Conservation (phyloP, 2,329 filamentous ascomycete species). For the Fusarium zealandicum region DNA sequence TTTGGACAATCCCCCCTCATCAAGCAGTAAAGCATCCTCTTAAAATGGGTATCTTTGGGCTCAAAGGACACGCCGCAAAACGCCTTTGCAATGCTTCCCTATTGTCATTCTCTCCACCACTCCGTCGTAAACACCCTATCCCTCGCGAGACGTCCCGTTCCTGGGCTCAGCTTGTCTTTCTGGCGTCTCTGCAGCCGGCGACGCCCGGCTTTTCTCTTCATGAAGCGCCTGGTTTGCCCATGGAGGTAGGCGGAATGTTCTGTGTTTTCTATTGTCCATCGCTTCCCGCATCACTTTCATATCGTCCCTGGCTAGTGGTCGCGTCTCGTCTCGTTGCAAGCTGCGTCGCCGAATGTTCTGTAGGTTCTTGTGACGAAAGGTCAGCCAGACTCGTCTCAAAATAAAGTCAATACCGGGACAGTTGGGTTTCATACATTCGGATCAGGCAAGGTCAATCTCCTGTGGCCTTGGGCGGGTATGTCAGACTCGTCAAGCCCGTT, state of each 20-base stretch:
- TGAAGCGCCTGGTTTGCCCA: slow-evolving; percentile 45
- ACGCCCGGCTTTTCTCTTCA: slow-evolving; percentile 23
- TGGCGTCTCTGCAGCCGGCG: slow-evolving; percentile 13
- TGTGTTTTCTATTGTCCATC: slow-evolving; percentile 41
- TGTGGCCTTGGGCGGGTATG: slow-evolving; percentile 36
- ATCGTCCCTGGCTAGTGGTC: slow-evolving; percentile 39
- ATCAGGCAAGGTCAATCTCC: slow-evolving; percentile 36
- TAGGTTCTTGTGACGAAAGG: slow-evolving; percentile 42
- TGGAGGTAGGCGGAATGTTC: slow-evolving; percentile 38
- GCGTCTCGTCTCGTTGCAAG: slow-evolving; percentile 13
- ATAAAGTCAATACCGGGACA: not conserved
- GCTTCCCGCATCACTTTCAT: slow-evolving; percentile 46
- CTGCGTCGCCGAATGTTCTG: slow-evolving; percentile 41
- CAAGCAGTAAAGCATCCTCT: slow-evolving; percentile 12
- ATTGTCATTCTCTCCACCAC: not conserved
- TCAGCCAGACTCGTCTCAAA: slow-evolving; percentile 19
- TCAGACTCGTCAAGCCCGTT: slow-evolving; percentile 37
- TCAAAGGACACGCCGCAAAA: slow-evolving; percentile 27
- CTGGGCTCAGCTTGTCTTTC: slow-evolving; percentile 7
- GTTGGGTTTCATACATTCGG: slow-evolving; percentile 44
- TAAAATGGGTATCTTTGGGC: slow-evolving; percentile 33
- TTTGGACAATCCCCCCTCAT: not conserved
- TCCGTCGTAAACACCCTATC: not conserved
- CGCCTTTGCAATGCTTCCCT: slow-evolving; percentile 16
- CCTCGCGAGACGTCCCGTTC: slow-evolving; percentile 1